These are phyloP conservation scores for Intubia oerlemansii DNA, from an alignment of 2,329 filamentous ascomycete species.

Conservation along the genomic window DNA sequence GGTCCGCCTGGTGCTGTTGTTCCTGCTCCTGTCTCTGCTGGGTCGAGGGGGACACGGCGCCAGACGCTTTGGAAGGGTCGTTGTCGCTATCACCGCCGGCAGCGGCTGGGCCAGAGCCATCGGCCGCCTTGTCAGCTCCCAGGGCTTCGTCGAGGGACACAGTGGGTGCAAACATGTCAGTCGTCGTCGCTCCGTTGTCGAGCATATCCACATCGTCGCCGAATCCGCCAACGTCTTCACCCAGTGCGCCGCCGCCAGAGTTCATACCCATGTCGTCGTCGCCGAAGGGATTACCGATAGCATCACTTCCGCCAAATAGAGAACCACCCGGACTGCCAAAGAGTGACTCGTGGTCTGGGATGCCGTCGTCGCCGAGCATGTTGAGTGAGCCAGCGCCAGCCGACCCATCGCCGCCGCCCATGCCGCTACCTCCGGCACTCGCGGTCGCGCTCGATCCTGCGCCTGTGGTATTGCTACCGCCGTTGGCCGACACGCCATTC, in stretches of 20 bases:
- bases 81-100: no score
- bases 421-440: no score
- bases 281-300: conserved; percentile 40
- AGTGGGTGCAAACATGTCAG: conserved; percentile 9
- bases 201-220: conserved; percentile 14
- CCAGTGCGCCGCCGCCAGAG: conserved; percentile 15
- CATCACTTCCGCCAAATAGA: conserved; percentile 64
- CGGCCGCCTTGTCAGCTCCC: no score
- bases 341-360: conserved; percentile 52
- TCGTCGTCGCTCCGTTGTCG: conserved; percentile 17
- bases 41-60: no score
- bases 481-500: conserved; percentile 26
- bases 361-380: conserved; percentile 16
- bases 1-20: conserved; percentile 3
- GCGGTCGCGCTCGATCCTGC: neutral
- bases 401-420: conserved; percentile 10
- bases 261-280: conserved; percentile 44
- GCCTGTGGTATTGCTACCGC: neutral
- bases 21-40: conserved; percentile 2
- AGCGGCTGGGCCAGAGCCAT: no score
- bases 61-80: no score
- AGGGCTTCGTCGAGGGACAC: neutral
- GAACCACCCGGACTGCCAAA: conserved; percentile 70
- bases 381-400: conserved; percentile 14
- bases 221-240: conserved; percentile 3